These are phyloP conservation scores for Xerophyta viscosa DNA, from an alignment of 106 monocot species.

Conservation along the genomic window DNA sequence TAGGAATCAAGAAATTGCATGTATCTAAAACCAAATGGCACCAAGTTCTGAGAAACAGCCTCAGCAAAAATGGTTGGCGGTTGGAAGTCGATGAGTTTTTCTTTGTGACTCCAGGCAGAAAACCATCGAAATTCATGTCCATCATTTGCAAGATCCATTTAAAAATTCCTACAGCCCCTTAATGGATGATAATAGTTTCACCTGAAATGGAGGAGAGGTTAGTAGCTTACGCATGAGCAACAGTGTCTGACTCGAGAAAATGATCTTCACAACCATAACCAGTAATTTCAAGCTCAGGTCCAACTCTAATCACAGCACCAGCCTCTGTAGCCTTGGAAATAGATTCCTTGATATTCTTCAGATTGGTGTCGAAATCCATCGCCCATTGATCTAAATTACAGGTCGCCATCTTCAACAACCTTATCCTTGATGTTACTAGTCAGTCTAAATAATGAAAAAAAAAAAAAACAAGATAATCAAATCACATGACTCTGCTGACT, in stretches of 20 bases:
- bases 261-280: conserved; percentile 99
- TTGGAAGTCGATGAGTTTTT: conserved; percentile 74
- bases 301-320: conserved; percentile 67
- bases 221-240: conserved; percentile 80
- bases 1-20: conserved; percentile 85
- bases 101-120: conserved; percentile 84
- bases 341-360: conserved; percentile 79
- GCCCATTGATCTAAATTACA: conserved; percentile 99
- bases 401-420: conserved; percentile 85
- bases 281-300: conserved; percentile 94
- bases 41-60: conserved; percentile 49
- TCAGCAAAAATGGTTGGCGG: conserved; percentile 64
- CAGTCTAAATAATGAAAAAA: too few species aligned
- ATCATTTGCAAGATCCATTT: conserved; percentile 97
- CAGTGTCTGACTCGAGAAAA: conserved; percentile 91
- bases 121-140: conserved; percentile 98
- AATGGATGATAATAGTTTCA: too few species aligned
- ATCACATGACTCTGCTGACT: too few species aligned
- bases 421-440: conserved; percentile 76
- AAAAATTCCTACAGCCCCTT: too few species aligned
- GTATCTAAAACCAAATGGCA: conserved; percentile 90
- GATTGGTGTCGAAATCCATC: conserved; percentile 93
- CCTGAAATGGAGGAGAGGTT: too few species aligned
- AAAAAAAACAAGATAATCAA: too few species aligned
- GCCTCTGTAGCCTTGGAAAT: conserved; percentile 60